Percentiles rank a stretch among this genome's conserved stretches.
phyloP scores from a whole-genome alignment of 2,329 filamentous ascomycete genomes.

The Colletotrichum sp. region DNA sequence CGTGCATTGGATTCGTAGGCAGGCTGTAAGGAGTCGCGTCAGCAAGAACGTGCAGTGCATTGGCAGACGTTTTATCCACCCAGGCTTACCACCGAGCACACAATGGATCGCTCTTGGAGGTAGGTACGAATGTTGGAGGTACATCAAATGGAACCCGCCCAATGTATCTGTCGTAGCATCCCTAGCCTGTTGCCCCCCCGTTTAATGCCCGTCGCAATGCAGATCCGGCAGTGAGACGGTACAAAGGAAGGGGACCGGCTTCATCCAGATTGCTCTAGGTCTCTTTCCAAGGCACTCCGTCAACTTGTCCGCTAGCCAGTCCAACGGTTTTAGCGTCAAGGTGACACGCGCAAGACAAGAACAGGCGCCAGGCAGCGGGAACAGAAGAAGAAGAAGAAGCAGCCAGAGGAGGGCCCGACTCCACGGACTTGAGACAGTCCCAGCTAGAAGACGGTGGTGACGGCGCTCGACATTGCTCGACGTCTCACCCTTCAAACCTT shows the following conservation, averaged over 20 bases:
- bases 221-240: not conserved
- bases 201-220: constrained; percentile 1
- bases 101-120: not conserved
- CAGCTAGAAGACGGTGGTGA: not conserved
- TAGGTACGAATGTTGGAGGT: not conserved
- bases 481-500: not conserved
- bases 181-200: not conserved
- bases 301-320: not conserved
- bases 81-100: constrained; percentile 5
- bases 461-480: not conserved
- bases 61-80: constrained; percentile 7
- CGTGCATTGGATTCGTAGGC: not conserved
- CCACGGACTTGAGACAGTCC: constrained; percentile 15
- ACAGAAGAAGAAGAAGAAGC: not conserved
- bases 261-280: not conserved
- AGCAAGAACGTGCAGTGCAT: constrained; percentile 19
- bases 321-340: not conserved
- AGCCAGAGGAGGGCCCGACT: not conserved
- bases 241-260: not conserved
- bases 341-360: not conserved
- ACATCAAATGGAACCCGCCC: not conserved
- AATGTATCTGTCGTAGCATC: not conserved
- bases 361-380: too few species aligned
- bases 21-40: not conserved
- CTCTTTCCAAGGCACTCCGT: not conserved